Evolutionary conservation across 805 yeast species (phyloP).

Genomic region (Ogataea minuta): DNA sequence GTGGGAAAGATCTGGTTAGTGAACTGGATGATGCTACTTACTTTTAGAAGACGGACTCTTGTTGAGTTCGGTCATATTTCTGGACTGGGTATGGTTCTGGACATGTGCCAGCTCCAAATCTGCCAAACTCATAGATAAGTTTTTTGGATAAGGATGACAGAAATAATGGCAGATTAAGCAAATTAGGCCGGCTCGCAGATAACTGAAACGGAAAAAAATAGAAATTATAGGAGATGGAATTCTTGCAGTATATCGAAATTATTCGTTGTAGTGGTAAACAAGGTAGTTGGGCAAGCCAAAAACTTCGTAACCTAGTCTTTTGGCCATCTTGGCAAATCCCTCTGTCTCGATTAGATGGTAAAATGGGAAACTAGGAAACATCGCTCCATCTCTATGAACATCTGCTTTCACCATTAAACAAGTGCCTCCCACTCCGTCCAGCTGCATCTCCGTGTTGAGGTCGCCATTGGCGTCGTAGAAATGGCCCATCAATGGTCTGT

Average conservation of each 20-base stretch:
- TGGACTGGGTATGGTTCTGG: background rate
- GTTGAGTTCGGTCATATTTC: constrained; percentile 24
- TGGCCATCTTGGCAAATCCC: constrained; percentile 98
- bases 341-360: constrained; percentile 96
- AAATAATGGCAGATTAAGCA: constrained; percentile 3
- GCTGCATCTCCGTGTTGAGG: constrained; percentile 63
- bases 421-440: constrained; percentile 99
- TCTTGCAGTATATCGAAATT: background rate
- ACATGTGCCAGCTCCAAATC: constrained; percentile 1
- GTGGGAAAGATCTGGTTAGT: constrained; percentile 65
- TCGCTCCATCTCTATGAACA: constrained; percentile 98
- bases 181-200: constrained; percentile 2
- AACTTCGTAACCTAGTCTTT: constrained; percentile 86
- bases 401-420: constrained; percentile 95
- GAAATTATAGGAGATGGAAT: background rate
- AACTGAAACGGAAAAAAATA: constrained; percentile 4
- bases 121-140: constrained; percentile 7
- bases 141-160: background rate
- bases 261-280: constrained; percentile 89
- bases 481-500: constrained; percentile 91
- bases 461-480: constrained; percentile 69
- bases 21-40: background rate
- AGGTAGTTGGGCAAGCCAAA: constrained; percentile 92
- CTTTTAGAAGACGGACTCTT: constrained; percentile 21
- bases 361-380: constrained; percentile 98